Evolutionary conservation across 768 basidiomycete genomes (phyloP), one percentile per base, ranked within the genome.

Genomic region (Dacryopinax spathularia): DNA sequence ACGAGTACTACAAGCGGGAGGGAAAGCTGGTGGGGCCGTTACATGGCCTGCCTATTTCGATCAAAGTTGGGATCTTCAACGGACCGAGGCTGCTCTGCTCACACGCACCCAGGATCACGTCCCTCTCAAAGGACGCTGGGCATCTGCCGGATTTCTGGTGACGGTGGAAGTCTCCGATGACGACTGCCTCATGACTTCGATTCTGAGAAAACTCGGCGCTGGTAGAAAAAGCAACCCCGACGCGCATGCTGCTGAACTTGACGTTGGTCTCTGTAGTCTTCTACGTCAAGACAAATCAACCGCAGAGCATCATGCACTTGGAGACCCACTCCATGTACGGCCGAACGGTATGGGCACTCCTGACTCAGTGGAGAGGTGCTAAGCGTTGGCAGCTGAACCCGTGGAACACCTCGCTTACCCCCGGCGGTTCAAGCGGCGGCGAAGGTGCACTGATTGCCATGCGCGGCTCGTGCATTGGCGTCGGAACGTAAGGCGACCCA

Each of bases 261-360:
- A 73, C 22, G 76, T 82, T 60, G 29, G 5, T 13, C 25, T 9
- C 12, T 20, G 34, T 33, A 60, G 60, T 60, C 33, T 60, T 34
- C 34, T 60, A 60, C 20, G 60, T 60, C 31, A 60, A 60, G 33
- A 60, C 60, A 12, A 60, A 60, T 27, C 60, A 60, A 22, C 60
- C 60, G 39, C 63, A 60, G 64, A 44, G 27, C 3, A 18, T 59
- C 15, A 34, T 13, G 61, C 61, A 62, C 20, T 29, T 62, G 10
- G 61, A 62, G 33, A 62, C 61, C 25, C 65, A 68, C 37, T 62
- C 61, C 36, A 31, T 43, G 29, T 62, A 39, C 41, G 61, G 74
- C n/a, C 72, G 37, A 25, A 66, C 41, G 13, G 36, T 60, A 15
- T n/a, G 60, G 33, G 6, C 34, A 7, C 33, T 6, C 41, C 39